These are phyloP conservation scores for Dictyostelium purpureum DNA, from an alignment of 78 protist species.

Conservation along the genomic window DNA sequence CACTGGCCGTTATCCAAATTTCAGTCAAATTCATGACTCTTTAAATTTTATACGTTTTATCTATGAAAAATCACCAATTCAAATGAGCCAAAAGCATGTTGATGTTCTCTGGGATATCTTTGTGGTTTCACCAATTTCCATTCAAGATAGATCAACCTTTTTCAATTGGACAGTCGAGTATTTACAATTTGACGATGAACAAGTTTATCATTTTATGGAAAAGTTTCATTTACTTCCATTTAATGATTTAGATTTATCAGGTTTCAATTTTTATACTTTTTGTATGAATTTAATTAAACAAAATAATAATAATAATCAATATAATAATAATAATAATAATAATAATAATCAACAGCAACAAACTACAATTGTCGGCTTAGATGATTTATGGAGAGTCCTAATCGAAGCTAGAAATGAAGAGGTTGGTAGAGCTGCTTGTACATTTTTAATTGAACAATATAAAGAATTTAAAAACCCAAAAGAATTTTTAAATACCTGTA, in stretches of 20 bases:
- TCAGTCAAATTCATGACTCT: constrained; percentile 13
- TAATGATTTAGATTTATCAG: constrained; percentile 6
- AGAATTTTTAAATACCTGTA: constrained; percentile 49
- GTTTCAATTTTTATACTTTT: constrained; percentile 20
- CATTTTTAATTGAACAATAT: constrained; percentile 38
- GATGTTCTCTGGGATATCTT: constrained; percentile 53
- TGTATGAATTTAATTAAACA: constrained; percentile 35
- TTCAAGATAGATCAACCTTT: constrained; percentile 14
- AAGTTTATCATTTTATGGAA: not conserved
- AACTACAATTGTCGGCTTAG: constrained; percentile 58
- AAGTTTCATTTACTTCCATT: constrained; percentile 28
- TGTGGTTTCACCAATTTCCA: constrained; percentile 19
- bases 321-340: not conserved
- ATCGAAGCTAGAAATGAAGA: constrained; percentile 63
- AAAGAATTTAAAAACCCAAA: not conserved
- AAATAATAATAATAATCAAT: not conserved
- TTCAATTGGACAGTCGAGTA: constrained; percentile 12
- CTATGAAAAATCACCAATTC: not conserved
- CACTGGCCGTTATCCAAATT: not conserved
- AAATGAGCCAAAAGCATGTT: not conserved
- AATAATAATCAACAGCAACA: not conserved
- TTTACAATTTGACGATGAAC: not conserved
- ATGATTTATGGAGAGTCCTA: constrained; percentile 76
- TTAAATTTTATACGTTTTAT: constrained; percentile 18
- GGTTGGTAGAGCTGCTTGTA: constrained; percentile 51